Evolutionary conservation across 2,329 filamentous ascomycete genomes (phyloP), one percentile per base, ranked within the genome.

Genomic region (Periconia sp.): DNA sequence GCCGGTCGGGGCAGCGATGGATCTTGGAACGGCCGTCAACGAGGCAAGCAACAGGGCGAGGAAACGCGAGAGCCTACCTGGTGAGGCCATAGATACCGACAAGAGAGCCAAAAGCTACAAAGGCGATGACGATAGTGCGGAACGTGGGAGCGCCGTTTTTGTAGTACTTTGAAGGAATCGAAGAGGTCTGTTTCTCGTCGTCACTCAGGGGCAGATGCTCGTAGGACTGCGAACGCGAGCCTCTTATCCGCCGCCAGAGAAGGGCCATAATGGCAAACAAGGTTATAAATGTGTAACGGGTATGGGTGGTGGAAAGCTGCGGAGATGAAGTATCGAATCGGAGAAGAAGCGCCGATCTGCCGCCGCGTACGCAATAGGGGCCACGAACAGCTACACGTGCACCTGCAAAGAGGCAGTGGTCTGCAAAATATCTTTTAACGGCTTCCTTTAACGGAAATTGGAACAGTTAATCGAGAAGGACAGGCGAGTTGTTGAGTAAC

Each of bases 211-310:
- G 70, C 19, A 74, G 59, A 15, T 58, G 58, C 9, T 57, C 49
- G 45, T 74, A 74, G 1, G 57, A 54, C 50, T 62, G 64, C 11
- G 59, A 44, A 47, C 61, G 64, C 13, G 35, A 47, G 23, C 61
- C 64, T 45, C 63, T 64, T 53, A 69, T 54, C 46, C 68, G 63
- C 44, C 67, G 64, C 69, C 66, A 73, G n/a, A 62, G 53, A 23
- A 53, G 56, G 33, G 61, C 49, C 61, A 71, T 70, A 51, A 58
- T 64, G 30, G 41, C 14, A 30, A 37, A 37, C 33, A 37, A 27
- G 33, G 33, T 37, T n/a, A 11, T 11, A 13, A 11, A 37, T 14
- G 33, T 37, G 33, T 37, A 6, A 37, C 13, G 6, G 33, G 10
- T 37, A n/a, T 37, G 6, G 33, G 15, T 37, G 33, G 33, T 37